Percentiles rank a stretch among this genome's conserved stretches.
These are phyloP conservation scores for Trichoderma sp. DNA, from an alignment of 2,329 filamentous ascomycete species.

Conservation along the genomic window DNA sequence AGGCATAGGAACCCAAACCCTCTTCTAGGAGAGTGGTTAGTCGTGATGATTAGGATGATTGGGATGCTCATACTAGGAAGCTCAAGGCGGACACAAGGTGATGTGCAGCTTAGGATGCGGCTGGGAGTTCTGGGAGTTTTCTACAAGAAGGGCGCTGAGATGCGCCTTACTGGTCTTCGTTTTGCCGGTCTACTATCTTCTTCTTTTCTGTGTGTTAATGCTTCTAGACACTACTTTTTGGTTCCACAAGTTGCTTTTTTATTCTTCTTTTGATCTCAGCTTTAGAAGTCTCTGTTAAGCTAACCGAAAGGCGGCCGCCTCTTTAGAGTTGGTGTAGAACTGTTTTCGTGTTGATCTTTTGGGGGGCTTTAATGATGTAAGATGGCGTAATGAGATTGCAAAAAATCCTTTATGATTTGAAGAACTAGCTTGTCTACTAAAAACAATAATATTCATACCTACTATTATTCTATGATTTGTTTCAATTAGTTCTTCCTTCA, in stretches of 20 bases:
- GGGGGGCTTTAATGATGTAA: neutral
- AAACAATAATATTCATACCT: neutral
- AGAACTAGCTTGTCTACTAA: neutral
- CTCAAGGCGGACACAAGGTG: neutral
- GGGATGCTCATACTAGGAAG: neutral
- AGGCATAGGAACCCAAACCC: neutral
- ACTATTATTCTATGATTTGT: too few relatives aligned
- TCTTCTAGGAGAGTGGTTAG: neutral
- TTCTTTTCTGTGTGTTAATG: neutral
- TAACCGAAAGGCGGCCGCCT: neutral
- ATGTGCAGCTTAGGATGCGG: neutral
- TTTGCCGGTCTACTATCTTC: neutral
- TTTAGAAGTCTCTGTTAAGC: neutral
- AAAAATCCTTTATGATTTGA: neutral
- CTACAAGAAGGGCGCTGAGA: neutral
- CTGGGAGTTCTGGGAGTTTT: slow-evolving; percentile 17
- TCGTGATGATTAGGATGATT: neutral
- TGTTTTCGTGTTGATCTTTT: neutral
- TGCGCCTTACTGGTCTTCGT: neutral
- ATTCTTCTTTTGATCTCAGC: neutral
- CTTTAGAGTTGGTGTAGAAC: neutral
- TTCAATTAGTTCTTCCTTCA: neutral
- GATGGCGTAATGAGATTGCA: neutral
- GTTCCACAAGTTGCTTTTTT: neutral
- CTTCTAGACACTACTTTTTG: neutral